phyloP scores from a whole-genome alignment of 1,284 basidiomycete species.

The Apiotrichum gamsii region DNA sequence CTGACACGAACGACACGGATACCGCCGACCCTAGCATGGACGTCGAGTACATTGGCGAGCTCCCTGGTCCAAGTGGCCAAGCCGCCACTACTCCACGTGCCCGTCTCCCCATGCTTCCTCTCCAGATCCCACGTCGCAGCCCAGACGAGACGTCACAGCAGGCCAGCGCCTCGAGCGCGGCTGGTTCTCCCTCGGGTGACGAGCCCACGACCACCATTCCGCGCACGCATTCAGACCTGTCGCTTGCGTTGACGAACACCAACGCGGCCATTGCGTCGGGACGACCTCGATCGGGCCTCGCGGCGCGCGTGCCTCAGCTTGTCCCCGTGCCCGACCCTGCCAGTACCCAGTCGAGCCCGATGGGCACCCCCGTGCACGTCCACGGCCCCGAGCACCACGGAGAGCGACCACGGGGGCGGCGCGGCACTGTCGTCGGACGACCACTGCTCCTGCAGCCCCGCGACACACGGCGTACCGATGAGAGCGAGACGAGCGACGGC shows the following conservation, averaged over 20 bases:
- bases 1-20: slow-evolving; percentile 33
- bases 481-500: slow-evolving; percentile 38
- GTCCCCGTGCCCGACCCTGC: slow-evolving; percentile 22
- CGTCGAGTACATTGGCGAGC: slow-evolving; percentile 6
- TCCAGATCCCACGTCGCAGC: slow-evolving; percentile 31
- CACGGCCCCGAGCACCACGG: slow-evolving; percentile 21
- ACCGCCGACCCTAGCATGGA: slow-evolving; percentile 26
- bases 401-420: slow-evolving; percentile 21
- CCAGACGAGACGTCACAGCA: slow-evolving; percentile 17
- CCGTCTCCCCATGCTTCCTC: slow-evolving; percentile 23
- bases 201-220: slow-evolving; percentile 27
- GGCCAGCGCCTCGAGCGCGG: slow-evolving; percentile 30
- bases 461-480: slow-evolving; percentile 24
- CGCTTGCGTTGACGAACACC: slow-evolving; percentile 18
- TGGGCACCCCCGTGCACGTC: slow-evolving; percentile 34
- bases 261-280: slow-evolving; percentile 18
- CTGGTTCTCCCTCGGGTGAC: slow-evolving; percentile 27
- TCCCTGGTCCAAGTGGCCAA: slow-evolving; percentile 2
- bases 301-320: slow-evolving; percentile 29
- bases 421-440: slow-evolving; percentile 40
- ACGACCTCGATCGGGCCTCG: slow-evolving; percentile 16
- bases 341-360: slow-evolving; percentile 43
- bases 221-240: slow-evolving; percentile 35
- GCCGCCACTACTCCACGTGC: slow-evolving; percentile 38
- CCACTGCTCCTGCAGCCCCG: slow-evolving; percentile 30